Evolutionary conservation across 78 protist species (phyloP), one percentile per base, ranked within the genome.

Genomic region (Chrysochromulina parva): DNA sequence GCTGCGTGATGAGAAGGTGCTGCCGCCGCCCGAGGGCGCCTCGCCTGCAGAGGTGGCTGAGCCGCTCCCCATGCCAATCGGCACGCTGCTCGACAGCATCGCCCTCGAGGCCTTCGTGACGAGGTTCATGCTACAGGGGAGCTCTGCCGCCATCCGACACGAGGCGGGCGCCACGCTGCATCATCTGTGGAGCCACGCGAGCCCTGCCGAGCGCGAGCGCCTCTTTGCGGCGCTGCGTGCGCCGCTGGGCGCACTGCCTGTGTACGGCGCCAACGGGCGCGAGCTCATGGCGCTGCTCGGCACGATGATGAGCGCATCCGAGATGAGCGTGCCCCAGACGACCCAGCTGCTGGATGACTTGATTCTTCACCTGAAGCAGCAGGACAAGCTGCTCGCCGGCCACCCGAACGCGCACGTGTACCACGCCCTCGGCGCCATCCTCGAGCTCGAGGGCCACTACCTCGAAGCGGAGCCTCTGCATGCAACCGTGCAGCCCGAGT

Each of bases 361-460:
- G 38, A 38, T 38, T 38, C 38, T 38, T 38, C 38, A 38, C 38
- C 38, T 38, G 38, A 52, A 53, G 3, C n/a, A 48, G 73, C 95
- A 95, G 74, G 90, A 88, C 38, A 13, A 19, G 28, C n/a, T 71
- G 10, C 62, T 94, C 52, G 48, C 52, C 20, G 65, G 67, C 67
- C 98, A 96, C 88, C 97, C 97, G 66, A 93, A 96, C 92, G 58
- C 96, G 66, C 62, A 69, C 67, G 28, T 95, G 22, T 96, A 96
- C 71, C 84, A 26, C 26, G 38, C 91, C 59, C 81, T 96, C 19
- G 65, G 62, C 6, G 5, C 28, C 11, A 74, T 92, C 54, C 53
- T 96, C 54, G 95, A 95, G 6, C 58, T 95, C 17, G 96, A 95
- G 47, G 97, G 96, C 38, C 93, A 93, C 90, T 92, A 94, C 60